Conservation (phyloP, 345 rosid species). For the Turnera subulata region DNA sequence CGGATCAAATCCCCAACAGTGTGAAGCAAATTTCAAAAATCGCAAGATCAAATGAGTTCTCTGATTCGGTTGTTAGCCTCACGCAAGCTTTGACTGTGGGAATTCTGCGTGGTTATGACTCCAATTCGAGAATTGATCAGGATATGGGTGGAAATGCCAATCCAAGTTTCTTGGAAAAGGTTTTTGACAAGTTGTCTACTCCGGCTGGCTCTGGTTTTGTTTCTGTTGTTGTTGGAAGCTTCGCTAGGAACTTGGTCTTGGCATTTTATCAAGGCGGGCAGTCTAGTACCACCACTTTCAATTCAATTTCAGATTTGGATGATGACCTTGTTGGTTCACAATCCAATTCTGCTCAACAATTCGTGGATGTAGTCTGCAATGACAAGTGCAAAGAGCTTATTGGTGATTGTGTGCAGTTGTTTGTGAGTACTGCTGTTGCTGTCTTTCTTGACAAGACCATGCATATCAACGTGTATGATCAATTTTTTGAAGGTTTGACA, state of each 20-base stretch:
- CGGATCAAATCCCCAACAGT: conserved; percentile 67
- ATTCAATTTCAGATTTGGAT: conserved; percentile 6
- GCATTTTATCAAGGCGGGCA: conserved; percentile 26
- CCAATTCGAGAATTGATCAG: conserved; percentile 16
- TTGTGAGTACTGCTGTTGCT: conserved; percentile 73
- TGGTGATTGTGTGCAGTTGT: conserved; percentile 67
- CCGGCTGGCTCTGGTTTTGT: conserved; percentile 69
- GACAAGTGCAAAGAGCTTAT: conserved; percentile 48
- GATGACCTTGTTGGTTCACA: conserved; percentile 9
- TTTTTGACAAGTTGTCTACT: conserved; percentile 57
- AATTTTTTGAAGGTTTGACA: conserved; percentile 64
- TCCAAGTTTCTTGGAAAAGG: conserved; percentile 46
- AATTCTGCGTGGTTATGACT: conserved; percentile 36
- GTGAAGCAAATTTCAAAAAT: conserved; percentile 67
- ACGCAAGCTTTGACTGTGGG: conserved; percentile 59
- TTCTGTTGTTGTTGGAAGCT: conserved; percentile 74
- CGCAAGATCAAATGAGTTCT: conserved; percentile 50
- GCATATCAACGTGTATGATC: conserved; percentile 55
- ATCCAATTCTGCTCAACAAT: conserved; percentile 16
- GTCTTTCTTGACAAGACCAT: conserved; percentile 76
- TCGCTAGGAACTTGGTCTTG: conserved; percentile 67
- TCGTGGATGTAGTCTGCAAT: conserved; percentile 44
- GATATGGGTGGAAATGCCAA: conserved; percentile 13
- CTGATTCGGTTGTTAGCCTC: conserved; percentile 35
- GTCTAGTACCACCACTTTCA: conserved; percentile 2